Conservation (phyloP, 176 grass and related monocot genomes). For the Oryza meyeriana region DNA sequence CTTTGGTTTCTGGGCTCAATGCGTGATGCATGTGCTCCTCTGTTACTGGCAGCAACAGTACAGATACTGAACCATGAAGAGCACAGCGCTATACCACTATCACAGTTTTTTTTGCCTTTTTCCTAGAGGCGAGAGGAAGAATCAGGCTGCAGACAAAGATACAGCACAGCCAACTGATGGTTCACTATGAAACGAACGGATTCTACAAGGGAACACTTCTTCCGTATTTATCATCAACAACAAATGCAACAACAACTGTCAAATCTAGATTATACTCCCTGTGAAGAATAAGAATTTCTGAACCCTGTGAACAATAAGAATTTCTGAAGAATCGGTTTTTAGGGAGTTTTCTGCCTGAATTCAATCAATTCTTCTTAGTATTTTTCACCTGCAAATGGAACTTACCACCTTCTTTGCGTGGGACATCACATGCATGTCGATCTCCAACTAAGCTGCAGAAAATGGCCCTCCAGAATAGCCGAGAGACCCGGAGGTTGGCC, state of each 20-base stretch:
- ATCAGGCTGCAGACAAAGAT: neutral
- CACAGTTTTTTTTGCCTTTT: neutral
- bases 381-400: neutral
- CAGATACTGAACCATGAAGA: neutral
- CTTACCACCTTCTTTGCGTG: neutral
- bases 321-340: neutral
- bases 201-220: too few relatives aligned
- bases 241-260: neutral
- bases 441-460: neutral
- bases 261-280: neutral
- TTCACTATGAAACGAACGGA: too few relatives aligned
- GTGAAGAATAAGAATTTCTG: neutral
- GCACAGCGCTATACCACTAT: neutral
- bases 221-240: too few relatives aligned
- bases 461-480: neutral
- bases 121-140: neutral
- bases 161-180: too few relatives aligned
- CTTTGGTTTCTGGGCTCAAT: neutral
- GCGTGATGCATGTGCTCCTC: neutral
- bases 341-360: neutral
- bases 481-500: neutral
- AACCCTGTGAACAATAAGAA: neutral
- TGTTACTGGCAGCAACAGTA: neutral
- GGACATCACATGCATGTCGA: neutral
- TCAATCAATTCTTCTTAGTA: neutral